Conservation (phyloP, 176 grass and related monocot genomes). For the Rhynchospora pubera region DNA sequence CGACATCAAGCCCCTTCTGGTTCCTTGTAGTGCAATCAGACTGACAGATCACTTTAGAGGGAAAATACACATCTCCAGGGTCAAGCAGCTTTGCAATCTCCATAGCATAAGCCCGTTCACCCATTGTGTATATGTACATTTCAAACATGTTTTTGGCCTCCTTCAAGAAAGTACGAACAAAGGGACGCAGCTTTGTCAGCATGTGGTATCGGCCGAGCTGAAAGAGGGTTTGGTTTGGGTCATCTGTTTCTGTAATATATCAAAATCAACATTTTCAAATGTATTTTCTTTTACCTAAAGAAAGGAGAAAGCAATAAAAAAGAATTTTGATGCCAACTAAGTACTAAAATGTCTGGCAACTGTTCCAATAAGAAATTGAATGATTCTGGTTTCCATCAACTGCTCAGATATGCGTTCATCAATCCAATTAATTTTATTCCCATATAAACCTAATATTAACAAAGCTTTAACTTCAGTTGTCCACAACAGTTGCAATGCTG, state of each 20-base stretch:
- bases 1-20: constrained; percentile 92
- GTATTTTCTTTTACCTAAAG: neutral
- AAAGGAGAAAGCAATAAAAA: neutral
- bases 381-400: neutral
- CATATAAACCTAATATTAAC: neutral
- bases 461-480: too few species aligned
- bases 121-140: constrained; percentile 97
- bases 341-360: neutral
- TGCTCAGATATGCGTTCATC: neutral
- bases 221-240: constrained; percentile 54
- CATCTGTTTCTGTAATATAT: constrained; percentile 42
- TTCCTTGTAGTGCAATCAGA: constrained; percentile 70
- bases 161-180: constrained; percentile 62
- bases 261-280: constrained; percentile 14
- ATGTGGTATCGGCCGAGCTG: constrained; percentile 54
- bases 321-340: neutral
- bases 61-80: constrained; percentile 70
- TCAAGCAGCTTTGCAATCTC: constrained; percentile 93
- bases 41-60: constrained; percentile 81
- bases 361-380: neutral
- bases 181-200: constrained; percentile 92
- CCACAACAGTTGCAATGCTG: neutral
- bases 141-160: constrained; percentile 88
- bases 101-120: constrained; percentile 70
- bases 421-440: neutral